These are phyloP conservation scores for Myxozyma mucilagina DNA, from an alignment of 805 yeast genomes.

Conservation along the genomic window DNA sequence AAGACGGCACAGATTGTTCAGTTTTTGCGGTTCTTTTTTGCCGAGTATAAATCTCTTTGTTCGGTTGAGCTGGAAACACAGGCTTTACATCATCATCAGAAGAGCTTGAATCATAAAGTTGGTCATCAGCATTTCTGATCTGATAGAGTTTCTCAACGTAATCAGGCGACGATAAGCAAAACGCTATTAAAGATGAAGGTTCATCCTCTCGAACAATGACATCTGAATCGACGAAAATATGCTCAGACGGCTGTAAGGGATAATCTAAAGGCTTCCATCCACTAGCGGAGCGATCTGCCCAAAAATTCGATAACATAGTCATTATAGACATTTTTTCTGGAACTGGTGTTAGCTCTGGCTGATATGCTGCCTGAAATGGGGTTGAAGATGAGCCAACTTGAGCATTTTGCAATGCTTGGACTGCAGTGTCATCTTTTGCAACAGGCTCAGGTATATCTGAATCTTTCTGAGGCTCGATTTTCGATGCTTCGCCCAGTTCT, in stretches of 20 bases:
- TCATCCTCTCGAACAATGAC: conserved; percentile 95
- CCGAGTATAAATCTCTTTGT: conserved; percentile 16
- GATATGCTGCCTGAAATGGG: conserved; percentile 1
- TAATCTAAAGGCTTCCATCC: conserved; percentile 90
- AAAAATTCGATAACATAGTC: conserved; percentile 82
- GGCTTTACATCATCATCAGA: conserved; percentile 24
- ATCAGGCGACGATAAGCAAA: conserved; percentile 83
- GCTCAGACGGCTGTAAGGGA: conserved; percentile 79
- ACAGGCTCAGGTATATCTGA: background rate
- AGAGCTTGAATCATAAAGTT: conserved; percentile 5
- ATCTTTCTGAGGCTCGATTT: background rate
- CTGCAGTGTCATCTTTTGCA: background rate
- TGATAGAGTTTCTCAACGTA: conserved; percentile 63
- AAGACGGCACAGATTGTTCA: conserved; percentile 12
- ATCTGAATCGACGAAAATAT: conserved; percentile 88
- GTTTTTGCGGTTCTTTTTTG: background rate
- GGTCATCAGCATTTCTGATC: conserved; percentile 37
- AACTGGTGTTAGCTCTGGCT: conserved; percentile 27
- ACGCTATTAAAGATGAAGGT: conserved; percentile 91
- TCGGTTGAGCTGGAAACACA: conserved; percentile 10
- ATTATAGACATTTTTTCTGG: conserved; percentile 72
- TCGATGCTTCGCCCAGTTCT: background rate
- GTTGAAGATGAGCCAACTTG: conserved; percentile 3
- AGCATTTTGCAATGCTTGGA: background rate
- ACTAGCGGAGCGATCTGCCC: conserved; percentile 97